Conservation (phyloP, 768 basidiomycete species). For the Phanerochaete sordida region DNA sequence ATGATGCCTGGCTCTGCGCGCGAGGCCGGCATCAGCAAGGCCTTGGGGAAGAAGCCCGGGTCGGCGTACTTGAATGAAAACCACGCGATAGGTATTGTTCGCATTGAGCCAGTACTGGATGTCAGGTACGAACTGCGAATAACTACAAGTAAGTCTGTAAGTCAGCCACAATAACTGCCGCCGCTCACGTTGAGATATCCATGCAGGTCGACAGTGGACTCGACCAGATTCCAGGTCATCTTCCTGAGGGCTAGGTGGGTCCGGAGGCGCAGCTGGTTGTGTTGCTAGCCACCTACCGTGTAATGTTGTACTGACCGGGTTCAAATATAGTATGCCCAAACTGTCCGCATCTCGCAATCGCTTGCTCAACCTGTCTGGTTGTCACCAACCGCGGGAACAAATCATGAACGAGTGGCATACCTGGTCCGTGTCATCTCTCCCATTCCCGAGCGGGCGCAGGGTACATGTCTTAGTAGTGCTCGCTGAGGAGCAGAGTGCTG, state of each 20-base stretch:
- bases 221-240: conserved; percentile 49
- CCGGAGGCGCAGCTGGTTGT: not conserved
- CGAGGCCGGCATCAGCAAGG: not conserved
- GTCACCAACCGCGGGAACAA: not conserved
- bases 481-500: not conserved
- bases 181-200: conserved; percentile 39
- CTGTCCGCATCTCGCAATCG: conserved; percentile 47
- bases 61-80: conserved; percentile 51
- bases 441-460: conserved; percentile 18
- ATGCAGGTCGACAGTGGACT: conserved; percentile 39
- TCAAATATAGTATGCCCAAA: conserved; percentile 43
- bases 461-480: conserved; percentile 14
- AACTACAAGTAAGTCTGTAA: not conserved
- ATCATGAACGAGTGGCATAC: not conserved
- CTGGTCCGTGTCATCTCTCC: conserved; percentile 23
- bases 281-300: conserved; percentile 30
- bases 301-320: conserved; percentile 47
- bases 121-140: conserved; percentile 46
- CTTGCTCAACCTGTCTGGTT: conserved; percentile 38
- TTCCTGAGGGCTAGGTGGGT: conserved; percentile 31
- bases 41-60: not conserved
- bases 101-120: conserved; percentile 54
- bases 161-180: no score
- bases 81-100: conserved; percentile 54
- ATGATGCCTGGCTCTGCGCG: conserved; percentile 56